These are phyloP conservation scores for Strobilomyces confusus DNA, from an alignment of 768 basidiomycete species.

Conservation along the genomic window DNA sequence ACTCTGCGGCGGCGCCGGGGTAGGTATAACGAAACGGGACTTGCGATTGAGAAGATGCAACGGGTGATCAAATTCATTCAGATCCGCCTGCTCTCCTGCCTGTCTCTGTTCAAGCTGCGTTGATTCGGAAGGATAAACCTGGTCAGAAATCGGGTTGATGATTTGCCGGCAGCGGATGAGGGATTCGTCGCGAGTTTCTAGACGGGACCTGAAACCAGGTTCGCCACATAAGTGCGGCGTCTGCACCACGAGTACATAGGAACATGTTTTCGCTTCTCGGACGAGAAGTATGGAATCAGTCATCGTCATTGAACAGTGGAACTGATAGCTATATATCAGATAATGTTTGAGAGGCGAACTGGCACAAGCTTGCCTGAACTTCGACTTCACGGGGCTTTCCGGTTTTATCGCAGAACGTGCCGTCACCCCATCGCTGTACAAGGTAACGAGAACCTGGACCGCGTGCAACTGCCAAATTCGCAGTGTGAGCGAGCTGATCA, in stretches of 20 bases:
- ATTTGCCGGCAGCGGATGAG: slow-evolving; percentile 79
- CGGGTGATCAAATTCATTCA: slow-evolving; percentile 55
- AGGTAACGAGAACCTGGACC: slow-evolving; percentile 85
- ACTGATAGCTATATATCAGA: slow-evolving; percentile 42
- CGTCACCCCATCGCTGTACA: slow-evolving; percentile 87
- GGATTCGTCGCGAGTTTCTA: slow-evolving; percentile 61
- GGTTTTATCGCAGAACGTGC: slow-evolving; percentile 92
- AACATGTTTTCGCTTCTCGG: slow-evolving; percentile 91
- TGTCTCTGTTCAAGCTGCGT: slow-evolving; percentile 30
- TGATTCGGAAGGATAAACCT: slow-evolving; percentile 22
- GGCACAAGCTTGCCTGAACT: slow-evolving; percentile 70
- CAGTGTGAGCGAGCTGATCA: slow-evolving; percentile 58
- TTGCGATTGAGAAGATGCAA: slow-evolving; percentile 45
- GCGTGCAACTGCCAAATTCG: slow-evolving; percentile 73
- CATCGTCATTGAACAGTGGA: slow-evolving; percentile 95
- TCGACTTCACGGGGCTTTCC: slow-evolving; percentile 85
- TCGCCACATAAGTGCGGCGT: slow-evolving; percentile 92
- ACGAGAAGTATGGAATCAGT: slow-evolving; percentile 87
- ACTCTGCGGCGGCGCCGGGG: slow-evolving; percentile 14
- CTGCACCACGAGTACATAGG: slow-evolving; percentile 90
- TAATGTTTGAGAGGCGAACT: slow-evolving; percentile 1
- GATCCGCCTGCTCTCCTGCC: slow-evolving; percentile 27
- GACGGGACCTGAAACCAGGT: slow-evolving; percentile 83
- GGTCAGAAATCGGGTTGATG: slow-evolving; percentile 32
- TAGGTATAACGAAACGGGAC: slow-evolving; percentile 45